A percentile compares a stretch with the other conserved stretches of the same genome.
phyloP scores from a whole-genome alignment of 108 stramenopile genomes.

The Skeletonema tropicum region DNA sequence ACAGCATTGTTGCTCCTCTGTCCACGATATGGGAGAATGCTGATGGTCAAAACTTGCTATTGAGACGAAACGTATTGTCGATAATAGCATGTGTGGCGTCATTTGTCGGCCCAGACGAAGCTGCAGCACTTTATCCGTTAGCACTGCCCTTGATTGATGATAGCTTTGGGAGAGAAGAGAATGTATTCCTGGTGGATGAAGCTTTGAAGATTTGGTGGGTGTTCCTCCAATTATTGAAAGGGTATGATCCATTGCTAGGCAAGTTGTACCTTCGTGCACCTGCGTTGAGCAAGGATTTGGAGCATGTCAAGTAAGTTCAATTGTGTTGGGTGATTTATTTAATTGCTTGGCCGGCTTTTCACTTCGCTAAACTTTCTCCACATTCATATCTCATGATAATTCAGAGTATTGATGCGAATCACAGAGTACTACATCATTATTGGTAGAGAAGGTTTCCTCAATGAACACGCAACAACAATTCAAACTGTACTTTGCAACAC shows the following conservation, averaged over 20 bases:
- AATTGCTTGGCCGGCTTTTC: background rate
- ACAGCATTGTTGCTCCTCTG: conserved; percentile 37
- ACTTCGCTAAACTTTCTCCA: background rate
- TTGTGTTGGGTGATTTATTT: background rate
- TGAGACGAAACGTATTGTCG: conserved; percentile 42
- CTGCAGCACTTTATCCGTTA: conserved; percentile 36
- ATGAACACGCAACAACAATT: conserved; percentile 31
- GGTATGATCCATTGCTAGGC: conserved; percentile 28
- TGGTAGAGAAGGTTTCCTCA: conserved; percentile 42
- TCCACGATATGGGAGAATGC: conserved; percentile 45
- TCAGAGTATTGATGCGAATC: conserved; percentile 39
- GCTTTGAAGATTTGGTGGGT: conserved; percentile 36
- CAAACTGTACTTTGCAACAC: conserved; percentile 31
- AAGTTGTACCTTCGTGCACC: conserved; percentile 33
- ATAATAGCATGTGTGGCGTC: conserved; percentile 43
- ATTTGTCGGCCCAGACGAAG: conserved; percentile 31
- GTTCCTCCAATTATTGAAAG: conserved; percentile 39
- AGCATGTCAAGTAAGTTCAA: conserved; percentile 45
- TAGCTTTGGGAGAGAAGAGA: conserved; percentile 36
- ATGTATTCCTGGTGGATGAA: conserved; percentile 44
- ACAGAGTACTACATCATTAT: conserved; percentile 50
- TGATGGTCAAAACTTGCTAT: conserved; percentile 35
- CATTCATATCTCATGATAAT: background rate
- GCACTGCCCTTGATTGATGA: conserved; percentile 55
- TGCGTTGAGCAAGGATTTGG: conserved; percentile 46